Base-by-base conservation (phyloP, 2,329 filamentous ascomycete species). In the Verticillium isaacii region DNA sequence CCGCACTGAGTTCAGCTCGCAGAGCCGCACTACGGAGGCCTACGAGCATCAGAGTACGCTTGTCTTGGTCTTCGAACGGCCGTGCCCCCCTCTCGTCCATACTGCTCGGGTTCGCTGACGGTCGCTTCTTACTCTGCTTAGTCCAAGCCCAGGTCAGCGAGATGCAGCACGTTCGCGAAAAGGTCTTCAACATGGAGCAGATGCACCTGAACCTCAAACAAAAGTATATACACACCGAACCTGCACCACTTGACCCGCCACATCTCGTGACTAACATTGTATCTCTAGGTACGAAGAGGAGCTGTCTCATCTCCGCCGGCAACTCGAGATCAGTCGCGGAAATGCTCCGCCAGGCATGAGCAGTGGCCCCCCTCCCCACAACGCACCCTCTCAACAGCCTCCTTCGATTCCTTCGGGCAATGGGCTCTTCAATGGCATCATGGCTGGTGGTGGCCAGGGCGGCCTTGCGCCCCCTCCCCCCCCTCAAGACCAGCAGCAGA, bases 391-490 rank as follows among this genome's bases (percentile, higher is more conserved):
- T 57, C 92, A 95, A 77, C 90, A 92, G 65, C 90, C 91, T 64
- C 94, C 95, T 39, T 93, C 92, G 58, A 91, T 98, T 68, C 92
- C 93, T 32, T 91, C 96, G 71, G 93, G 94, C 32, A 94, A 90
- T 74, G 95, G 96, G 71, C 84, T 98, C 50, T 98, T 99, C 73
- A 93, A 92, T 68, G 93, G 92, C 61, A 97, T 98, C 73, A 98
- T 99, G 92, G 88, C 93, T 61, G 94, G 94, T 66, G 87, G 85
- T 65, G 91, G 89, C 70, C 92, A 94, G 78, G 90, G 89, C 69
- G 92, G 91, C 64, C 90, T 92, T 66, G 92, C 91, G 64, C 93
- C 93, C 66, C 90, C 90, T 63, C 87, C 87, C 69, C 79, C 78
- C 34, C 73, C 74, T 61, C 80, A 81, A 69, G 87, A 89, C 75